Evolutionary conservation across 805 yeast genomes (phyloP).

Genomic region (Wickerhamiella parazyma): DNA sequence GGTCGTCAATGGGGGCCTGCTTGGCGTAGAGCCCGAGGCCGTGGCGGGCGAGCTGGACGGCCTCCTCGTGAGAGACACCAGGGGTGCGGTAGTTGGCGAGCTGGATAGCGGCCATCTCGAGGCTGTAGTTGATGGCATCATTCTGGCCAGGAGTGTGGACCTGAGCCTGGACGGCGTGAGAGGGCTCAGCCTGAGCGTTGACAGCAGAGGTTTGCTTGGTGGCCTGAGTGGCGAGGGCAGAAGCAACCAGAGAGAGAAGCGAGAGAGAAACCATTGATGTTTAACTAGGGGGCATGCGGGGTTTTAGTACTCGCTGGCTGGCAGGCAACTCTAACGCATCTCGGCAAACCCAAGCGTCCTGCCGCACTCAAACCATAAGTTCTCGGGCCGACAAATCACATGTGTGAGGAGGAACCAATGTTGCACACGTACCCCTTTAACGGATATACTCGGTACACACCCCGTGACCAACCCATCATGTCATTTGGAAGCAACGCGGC

Average conservation of each 20-base stretch:
- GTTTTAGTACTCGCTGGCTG: background rate
- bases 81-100: constrained; percentile 6
- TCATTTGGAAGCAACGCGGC: constrained; percentile 61
- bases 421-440: too few species aligned
- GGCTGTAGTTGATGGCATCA: constrained; percentile 1
- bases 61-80: constrained; percentile 1
- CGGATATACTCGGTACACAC: background rate
- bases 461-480: constrained; percentile 15
- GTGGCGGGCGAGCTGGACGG: constrained; percentile 4
- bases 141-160: background rate
- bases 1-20: constrained; percentile 6
- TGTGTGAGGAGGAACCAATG: too few species aligned
- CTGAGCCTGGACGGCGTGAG: background rate
- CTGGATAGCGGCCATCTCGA: constrained; percentile 5
- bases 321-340: background rate
- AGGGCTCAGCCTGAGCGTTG: background rate
- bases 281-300: background rate
- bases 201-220: background rate
- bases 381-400: too few species aligned
- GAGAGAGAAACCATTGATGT: constrained; percentile 5
- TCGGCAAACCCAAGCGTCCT: too few species aligned
- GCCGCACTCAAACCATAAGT: too few species aligned
- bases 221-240: constrained; percentile 27
- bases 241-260: constrained; percentile 35
- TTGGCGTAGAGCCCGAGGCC: constrained; percentile 3